phyloP scores from a whole-genome alignment of 2,329 filamentous ascomycete species.

The Aspergillus ruber region DNA sequence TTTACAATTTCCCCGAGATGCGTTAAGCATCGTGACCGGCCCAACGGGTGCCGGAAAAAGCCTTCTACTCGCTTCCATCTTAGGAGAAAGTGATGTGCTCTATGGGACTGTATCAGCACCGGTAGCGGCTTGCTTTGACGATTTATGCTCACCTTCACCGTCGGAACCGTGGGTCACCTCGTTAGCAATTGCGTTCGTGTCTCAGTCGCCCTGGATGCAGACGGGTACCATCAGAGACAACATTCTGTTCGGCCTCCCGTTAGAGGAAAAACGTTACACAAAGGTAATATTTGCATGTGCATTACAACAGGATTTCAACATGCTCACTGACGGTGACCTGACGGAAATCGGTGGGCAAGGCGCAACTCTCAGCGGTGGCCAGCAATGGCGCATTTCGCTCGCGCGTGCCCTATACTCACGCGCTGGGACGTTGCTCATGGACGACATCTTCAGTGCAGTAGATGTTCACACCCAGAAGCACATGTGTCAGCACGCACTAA shows the following conservation, averaged over 20 bases:
- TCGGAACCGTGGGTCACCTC: constrained; percentile 62
- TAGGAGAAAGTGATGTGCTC: constrained; percentile 68
- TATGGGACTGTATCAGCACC: constrained; percentile 51
- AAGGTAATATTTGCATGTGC: constrained; percentile 66
- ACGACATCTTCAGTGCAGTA: constrained; percentile 73
- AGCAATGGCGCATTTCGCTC: constrained; percentile 72
- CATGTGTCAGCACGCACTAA: constrained; percentile 67
- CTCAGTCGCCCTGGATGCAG: constrained; percentile 76
- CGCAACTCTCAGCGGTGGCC: constrained; percentile 73
- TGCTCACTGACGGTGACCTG: constrained; percentile 65
- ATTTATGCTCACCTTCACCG: constrained; percentile 35
- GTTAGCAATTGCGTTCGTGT: constrained; percentile 62
- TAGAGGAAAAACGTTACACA: constrained; percentile 58
- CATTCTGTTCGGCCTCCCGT: constrained; percentile 66
- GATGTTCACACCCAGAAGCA: constrained; percentile 71
- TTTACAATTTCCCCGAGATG: constrained; percentile 60
- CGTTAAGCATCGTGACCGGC: constrained; percentile 68
- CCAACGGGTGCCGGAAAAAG: constrained; percentile 75
- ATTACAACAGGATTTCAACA: constrained; percentile 64
- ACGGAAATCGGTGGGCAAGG: constrained; percentile 78
- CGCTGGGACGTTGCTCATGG: constrained; percentile 65
- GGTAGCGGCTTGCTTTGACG: not conserved
- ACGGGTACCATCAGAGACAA: constrained; percentile 71
- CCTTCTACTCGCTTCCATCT: constrained; percentile 63
- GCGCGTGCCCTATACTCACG: constrained; percentile 71